These are phyloP conservation scores for Sporobolomyces phaffii DNA, from an alignment of 768 basidiomycete species.

Conservation along the genomic window DNA sequence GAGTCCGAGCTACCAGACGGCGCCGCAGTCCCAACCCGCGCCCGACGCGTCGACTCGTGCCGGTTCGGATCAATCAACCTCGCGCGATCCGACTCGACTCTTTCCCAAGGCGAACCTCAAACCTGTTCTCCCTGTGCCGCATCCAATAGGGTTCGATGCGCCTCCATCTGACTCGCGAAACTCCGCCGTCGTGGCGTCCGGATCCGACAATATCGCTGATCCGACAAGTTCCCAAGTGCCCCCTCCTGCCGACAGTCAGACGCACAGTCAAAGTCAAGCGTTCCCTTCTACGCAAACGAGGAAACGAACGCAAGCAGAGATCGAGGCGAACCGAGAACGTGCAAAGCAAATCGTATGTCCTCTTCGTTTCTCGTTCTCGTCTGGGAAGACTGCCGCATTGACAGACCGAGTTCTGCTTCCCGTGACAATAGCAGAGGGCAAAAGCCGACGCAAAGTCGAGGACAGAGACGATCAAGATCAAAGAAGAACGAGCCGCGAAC, in stretches of 20 bases:
- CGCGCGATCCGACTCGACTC: no score
- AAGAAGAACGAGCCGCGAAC: not conserved
- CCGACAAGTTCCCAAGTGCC: not conserved
- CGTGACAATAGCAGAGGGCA: no score
- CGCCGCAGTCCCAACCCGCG: not conserved
- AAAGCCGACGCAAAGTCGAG: not conserved
- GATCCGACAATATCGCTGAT: no score
- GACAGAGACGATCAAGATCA: not conserved
- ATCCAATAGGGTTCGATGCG: no score
- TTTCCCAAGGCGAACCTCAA: not conserved
- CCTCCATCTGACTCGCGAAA: no score
- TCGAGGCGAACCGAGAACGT: not conserved
- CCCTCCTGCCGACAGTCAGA: not conserved
- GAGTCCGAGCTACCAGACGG: not conserved
- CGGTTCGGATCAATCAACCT: not conserved
- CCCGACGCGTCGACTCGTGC: no score
- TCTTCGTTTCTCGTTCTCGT: not conserved
- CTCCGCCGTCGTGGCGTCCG: no score
- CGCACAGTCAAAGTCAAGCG: not conserved
- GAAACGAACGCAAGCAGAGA: conserved; percentile 5
- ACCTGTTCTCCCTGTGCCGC: no score
- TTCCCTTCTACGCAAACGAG: not conserved
- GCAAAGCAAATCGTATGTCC: not conserved
- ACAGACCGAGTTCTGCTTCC: no score
- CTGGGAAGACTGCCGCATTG: no score